Conservation (phyloP, 176 grass and related monocot species). For the Aegilops speltoides region DNA sequence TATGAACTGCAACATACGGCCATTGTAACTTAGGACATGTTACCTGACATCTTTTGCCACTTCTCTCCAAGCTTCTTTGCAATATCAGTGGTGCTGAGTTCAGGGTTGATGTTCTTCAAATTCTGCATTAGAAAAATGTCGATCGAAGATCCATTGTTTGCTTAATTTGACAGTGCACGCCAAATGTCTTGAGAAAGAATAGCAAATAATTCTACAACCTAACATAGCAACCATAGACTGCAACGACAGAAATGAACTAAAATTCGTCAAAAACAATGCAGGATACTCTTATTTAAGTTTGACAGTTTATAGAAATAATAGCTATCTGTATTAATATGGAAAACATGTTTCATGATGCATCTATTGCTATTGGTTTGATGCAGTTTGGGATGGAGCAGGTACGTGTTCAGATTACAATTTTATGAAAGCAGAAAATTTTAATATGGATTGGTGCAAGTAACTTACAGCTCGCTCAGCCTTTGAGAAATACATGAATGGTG, state of each 20-base stretch:
- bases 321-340: neutral
- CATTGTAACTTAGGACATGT: neutral
- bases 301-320: too few species aligned
- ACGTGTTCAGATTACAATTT: neutral
- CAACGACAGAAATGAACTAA: too few species aligned
- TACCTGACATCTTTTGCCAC: slow-evolving; percentile 87
- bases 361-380: neutral
- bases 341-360: neutral
- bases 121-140: slow-evolving; percentile 45
- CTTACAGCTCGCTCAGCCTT: slow-evolving; percentile 91
- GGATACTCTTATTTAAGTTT: too few species aligned
- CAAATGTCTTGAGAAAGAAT: neutral
- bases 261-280: too few species aligned
- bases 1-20: neutral
- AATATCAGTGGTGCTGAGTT: slow-evolving; percentile 66
- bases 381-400: neutral
- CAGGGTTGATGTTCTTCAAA: slow-evolving; percentile 68
- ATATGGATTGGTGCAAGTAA: slow-evolving; percentile 7
- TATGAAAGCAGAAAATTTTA: neutral
- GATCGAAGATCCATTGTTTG: neutral
- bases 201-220: neutral
- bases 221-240: too few species aligned
- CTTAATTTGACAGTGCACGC: neutral
- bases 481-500: slow-evolving; percentile 88
- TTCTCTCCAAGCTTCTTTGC: slow-evolving; percentile 75